Evolutionary conservation across 768 basidiomycete species (phyloP).

Genomic region (Russula compacta): DNA sequence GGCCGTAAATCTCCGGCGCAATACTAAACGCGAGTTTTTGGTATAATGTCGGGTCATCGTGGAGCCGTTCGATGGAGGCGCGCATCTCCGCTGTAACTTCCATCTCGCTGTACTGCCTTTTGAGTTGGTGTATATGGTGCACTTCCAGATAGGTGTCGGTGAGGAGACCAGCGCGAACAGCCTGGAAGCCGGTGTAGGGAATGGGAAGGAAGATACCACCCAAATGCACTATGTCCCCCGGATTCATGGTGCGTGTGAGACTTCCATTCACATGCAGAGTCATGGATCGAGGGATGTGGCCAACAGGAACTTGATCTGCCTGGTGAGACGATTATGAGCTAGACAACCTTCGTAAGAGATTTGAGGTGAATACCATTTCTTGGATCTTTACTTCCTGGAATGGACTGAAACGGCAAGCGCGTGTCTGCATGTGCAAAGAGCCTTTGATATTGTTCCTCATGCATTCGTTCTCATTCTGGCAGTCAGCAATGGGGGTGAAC

Average conservation of each 20-base stretch:
- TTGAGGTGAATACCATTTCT: conserved; percentile 66
- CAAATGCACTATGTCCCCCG: conserved; percentile 91
- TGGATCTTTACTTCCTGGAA: conserved; percentile 99
- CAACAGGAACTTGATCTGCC: conserved; percentile 99
- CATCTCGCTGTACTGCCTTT: conserved; percentile 96
- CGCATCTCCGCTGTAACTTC: conserved; percentile 82
- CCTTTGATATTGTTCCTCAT: conserved; percentile 80
- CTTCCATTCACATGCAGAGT: conserved; percentile 89
- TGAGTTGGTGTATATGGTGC: conserved; percentile 86
- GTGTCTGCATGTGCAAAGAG: conserved; percentile 94
- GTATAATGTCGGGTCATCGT: conserved; percentile 73
- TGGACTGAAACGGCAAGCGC: conserved; percentile 92
- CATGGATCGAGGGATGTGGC: conserved; percentile 98
- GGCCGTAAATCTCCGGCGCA: conserved; percentile 98
- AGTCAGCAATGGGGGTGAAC: conserved; percentile 83
- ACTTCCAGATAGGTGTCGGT: conserved; percentile 96
- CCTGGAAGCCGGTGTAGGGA: conserved; percentile 96
- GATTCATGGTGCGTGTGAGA: conserved; percentile 84
- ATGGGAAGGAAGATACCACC: conserved; percentile 97
- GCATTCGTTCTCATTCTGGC: conserved; percentile 80
- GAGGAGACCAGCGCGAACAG: conserved; percentile 89
- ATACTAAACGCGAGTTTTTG: conserved; percentile 85
- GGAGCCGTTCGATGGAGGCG: conserved; percentile 55
- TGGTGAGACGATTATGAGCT: conserved; percentile 26
- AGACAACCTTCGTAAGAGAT: not conserved